Conservation (phyloP, 2,329 filamentous ascomycete genomes). For the Eutypa lata region DNA sequence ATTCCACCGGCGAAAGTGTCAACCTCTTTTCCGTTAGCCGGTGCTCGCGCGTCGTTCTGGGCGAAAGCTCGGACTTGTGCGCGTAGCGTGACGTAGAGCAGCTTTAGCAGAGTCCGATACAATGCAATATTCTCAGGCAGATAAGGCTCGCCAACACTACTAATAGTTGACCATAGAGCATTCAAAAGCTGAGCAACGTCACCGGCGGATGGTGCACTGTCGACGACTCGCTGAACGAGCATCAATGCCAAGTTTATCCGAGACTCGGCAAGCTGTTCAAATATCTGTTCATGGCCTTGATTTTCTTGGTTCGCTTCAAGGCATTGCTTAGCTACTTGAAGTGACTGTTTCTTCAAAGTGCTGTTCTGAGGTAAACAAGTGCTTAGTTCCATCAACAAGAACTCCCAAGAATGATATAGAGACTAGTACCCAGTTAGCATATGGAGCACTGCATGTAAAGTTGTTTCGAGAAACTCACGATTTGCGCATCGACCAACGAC, state of each 20-base stretch:
- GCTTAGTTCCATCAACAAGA: conserved; percentile 79
- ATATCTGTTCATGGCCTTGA: conserved; percentile 76
- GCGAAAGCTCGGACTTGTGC: conserved; percentile 48
- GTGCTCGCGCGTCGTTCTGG: conserved; percentile 16
- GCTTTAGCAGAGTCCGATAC: conserved; percentile 78
- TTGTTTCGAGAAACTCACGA: conserved; percentile 50
- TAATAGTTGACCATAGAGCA: conserved; percentile 50
- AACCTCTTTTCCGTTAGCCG: conserved; percentile 26
- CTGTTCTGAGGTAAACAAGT: conserved; percentile 53
- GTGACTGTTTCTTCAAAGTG: conserved; percentile 64
- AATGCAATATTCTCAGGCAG: conserved; percentile 57
- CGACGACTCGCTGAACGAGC: conserved; percentile 75
- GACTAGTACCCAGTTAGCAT: conserved; percentile 46
- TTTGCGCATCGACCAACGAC: conserved; percentile 87
- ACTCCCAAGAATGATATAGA: conserved; percentile 86
- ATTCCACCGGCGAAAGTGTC: conserved; percentile 42
- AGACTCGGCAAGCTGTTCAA: conserved; percentile 70
- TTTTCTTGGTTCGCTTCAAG: conserved; percentile 72
- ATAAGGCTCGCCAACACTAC: conserved; percentile 53
- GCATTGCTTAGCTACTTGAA: conserved; percentile 73
- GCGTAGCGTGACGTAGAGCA: conserved; percentile 78
- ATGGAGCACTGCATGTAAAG: neutral
- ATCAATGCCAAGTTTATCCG: conserved; percentile 80
- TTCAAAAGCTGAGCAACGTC: conserved; percentile 51
- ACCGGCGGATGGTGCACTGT: conserved; percentile 46